Percentiles rank a stretch among this genome's conserved stretches.
Evolutionary conservation across 257 asterid genomes (phyloP).

Genomic region (Apocynum venetum): DNA sequence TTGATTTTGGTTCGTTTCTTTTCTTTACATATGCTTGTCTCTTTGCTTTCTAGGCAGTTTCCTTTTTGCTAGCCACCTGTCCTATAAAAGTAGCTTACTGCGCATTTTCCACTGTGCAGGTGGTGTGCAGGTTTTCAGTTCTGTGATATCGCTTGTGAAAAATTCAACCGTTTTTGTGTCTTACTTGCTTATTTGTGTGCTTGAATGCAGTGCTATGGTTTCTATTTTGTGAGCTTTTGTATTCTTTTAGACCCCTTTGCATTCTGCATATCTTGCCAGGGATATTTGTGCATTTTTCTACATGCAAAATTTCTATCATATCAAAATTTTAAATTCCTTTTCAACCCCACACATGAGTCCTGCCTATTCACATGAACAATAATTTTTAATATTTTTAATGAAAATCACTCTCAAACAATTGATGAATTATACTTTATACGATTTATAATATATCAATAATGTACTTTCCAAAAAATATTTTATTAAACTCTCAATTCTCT

Average conservation of each 20-base stretch:
- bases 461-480: no score
- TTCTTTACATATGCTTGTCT: constrained; percentile 1
- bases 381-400: no score
- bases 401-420: no score
- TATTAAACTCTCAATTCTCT: no score
- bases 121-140: constrained; percentile 87
- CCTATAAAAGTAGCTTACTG: constrained; percentile 52
- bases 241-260: not conserved
- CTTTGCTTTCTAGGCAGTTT: constrained; percentile 5
- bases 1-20: constrained; percentile 55
- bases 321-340: no score
- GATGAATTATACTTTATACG: no score
- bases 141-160: constrained; percentile 66
- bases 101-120: constrained; percentile 99
- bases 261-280: constrained; percentile 11
- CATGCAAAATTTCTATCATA: no score
- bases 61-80: constrained; percentile 21
- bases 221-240: not conserved
- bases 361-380: no score
- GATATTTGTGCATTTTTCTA: no score
- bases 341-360: no score
- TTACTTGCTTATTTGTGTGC: constrained; percentile 26
- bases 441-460: no score
- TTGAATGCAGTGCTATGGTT: constrained; percentile 12
- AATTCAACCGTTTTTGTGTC: constrained; percentile 19